Base-by-base conservation (phyloP, 2,329 filamentous ascomycete genomes). In the Sporothrix luriei region DNA sequence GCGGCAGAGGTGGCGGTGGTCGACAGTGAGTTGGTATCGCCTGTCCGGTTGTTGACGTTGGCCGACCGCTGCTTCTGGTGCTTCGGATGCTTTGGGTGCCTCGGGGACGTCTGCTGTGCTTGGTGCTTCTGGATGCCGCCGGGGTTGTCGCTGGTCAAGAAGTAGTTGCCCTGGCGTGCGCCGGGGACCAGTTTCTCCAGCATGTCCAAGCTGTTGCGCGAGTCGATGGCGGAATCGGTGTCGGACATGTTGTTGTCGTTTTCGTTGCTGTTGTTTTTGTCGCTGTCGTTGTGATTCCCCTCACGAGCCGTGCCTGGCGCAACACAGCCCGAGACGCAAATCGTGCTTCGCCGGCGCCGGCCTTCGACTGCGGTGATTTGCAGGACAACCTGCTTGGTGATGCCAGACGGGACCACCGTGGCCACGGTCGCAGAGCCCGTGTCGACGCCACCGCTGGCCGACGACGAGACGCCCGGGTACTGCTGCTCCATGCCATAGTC, bases 351-450 rank as follows among this genome's bases (percentile, higher is more conserved):
- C 4, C 61, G 68, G 21, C 59, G 59, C 33, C 43, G 40, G 54
- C 68, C 66, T 26, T 70, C 71, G 52, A 71, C 70, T 29, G 70
- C 71, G 3, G 68, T 70, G 21, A 73, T 69, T 33, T 68, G 64
- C 64, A 73, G 38, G 9, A 69, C 71, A 4, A 73, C 71, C 55
- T 70, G 57, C 57, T 73, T 73, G 38, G 70, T 70, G 68, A 73
- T 73, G 33, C 68, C 71, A 9, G 38, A 33, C 13, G 51, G 48
- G 16, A 51, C 51, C 16, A 67, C 52, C 14, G 26, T 49, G 7
- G 55, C 66, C n/a, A 33, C 24, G 13, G 29, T 38, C 11, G 26
- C 66, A 7, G 54, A 46, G 9, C 26, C 40, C 4, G 51, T 51
- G 3, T 14, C 54, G 40, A n/a, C 1, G 26, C 16, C 2, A 7